Percentiles rank a stretch among this genome's conserved stretches.
These are phyloP conservation scores for Lentinula novae-zelandiae DNA, from an alignment of 1,284 basidiomycete species.

Conservation along the genomic window DNA sequence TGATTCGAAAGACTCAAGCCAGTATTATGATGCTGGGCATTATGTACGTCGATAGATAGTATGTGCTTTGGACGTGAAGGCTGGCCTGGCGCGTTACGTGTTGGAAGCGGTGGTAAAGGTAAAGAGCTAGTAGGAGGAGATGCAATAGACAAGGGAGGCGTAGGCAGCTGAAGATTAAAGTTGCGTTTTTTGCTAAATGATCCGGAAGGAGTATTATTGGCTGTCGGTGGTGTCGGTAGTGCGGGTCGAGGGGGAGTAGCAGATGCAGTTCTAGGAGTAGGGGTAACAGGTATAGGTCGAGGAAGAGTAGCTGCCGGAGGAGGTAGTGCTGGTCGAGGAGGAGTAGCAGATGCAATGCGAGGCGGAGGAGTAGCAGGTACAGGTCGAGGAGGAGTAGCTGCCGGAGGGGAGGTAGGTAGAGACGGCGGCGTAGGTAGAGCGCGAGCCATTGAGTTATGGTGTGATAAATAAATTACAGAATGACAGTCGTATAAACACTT, in stretches of 20 bases:
- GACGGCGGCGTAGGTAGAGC: not conserved
- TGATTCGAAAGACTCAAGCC: not conserved
- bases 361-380: not conserved
- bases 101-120: constrained; percentile 10
- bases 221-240: not conserved
- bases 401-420: not conserved
- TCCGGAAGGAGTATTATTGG: not conserved
- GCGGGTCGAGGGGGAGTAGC: not conserved
- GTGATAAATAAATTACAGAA: not conserved
- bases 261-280: not conserved
- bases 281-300: not conserved
- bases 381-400: not conserved
- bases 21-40: constrained; percentile 48
- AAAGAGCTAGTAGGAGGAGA: not conserved
- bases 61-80: constrained; percentile 33
- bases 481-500: not conserved
- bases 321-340: not conserved
- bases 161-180: constrained; percentile 13
- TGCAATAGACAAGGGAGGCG: constrained; percentile 3
- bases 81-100: constrained; percentile 13
- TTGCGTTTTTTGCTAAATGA: constrained; percentile 13
- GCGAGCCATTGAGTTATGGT: not conserved
- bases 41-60: constrained; percentile 34
- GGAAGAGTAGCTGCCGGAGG: not conserved
- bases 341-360: not conserved